Percentiles rank a stretch among this genome's conserved stretches.
Evolutionary conservation across 2,329 filamentous ascomycete species (phyloP).

Genomic region (Penicillium frequentans): DNA sequence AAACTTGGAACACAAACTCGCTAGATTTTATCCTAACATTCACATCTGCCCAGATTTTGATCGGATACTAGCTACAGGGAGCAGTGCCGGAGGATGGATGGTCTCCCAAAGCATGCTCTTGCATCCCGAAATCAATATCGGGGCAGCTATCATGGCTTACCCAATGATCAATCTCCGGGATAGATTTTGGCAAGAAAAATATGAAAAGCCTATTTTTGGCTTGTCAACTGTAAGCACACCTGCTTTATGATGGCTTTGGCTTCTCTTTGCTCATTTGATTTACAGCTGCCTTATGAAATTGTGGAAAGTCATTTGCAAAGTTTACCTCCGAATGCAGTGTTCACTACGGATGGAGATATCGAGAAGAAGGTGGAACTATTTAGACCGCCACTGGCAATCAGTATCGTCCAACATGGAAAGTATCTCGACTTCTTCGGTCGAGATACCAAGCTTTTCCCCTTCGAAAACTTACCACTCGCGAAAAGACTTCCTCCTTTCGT

Average conservation of each 20-base stretch:
- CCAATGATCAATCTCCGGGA: slow-evolving; percentile 10
- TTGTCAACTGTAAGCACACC: background rate
- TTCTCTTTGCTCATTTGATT: background rate
- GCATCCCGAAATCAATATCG: slow-evolving; percentile 4
- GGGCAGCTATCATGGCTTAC: slow-evolving; percentile 5
- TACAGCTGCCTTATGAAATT: slow-evolving; percentile 3
- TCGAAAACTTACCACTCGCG: slow-evolving; percentile 5
- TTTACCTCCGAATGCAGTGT: background rate
- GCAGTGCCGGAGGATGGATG: slow-evolving; percentile 9
- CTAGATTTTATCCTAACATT: background rate
- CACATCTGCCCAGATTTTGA: slow-evolving; percentile 1
- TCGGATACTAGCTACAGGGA: background rate
- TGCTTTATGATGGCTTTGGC: background rate
- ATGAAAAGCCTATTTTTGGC: slow-evolving; percentile 7
- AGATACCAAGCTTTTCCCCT: slow-evolving; percentile 4
- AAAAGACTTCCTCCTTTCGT: slow-evolving; percentile 3
- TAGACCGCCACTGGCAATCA: background rate
- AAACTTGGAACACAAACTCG: background rate
- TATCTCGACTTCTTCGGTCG: slow-evolving; percentile 6
- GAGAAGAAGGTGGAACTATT: background rate
- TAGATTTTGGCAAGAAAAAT: slow-evolving; percentile 4
- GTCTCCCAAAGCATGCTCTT: slow-evolving; percentile 10
- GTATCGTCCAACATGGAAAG: slow-evolving; percentile 6
- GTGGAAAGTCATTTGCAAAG: slow-evolving; percentile 4
- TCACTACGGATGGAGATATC: slow-evolving; percentile 1